Conservation (phyloP, 2,329 filamentous ascomycete genomes). For the Epicoccum sorghinum region DNA sequence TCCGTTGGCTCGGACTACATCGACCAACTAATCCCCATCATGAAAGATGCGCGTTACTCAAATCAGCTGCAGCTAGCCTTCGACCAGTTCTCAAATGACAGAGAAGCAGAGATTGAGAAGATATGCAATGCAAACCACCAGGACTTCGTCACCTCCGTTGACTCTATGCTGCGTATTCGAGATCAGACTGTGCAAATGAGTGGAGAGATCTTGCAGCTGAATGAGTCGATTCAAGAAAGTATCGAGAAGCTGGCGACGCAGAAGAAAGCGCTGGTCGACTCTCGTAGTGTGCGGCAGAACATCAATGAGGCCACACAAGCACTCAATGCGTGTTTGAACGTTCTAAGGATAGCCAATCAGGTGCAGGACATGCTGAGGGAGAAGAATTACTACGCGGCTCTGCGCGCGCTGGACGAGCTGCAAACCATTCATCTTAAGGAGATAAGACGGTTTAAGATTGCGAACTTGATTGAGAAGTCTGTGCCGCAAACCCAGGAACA, state of each 20-base stretch:
- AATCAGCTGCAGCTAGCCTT: conserved; percentile 80
- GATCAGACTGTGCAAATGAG: conserved; percentile 90
- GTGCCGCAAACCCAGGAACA: conserved; percentile 90
- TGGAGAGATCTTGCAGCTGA: conserved; percentile 87
- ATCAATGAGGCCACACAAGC: conserved; percentile 92
- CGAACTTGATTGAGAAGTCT: conserved; percentile 93
- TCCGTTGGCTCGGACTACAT: conserved; percentile 92
- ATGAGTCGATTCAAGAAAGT: conserved; percentile 92
- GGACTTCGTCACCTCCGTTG: conserved; percentile 92
- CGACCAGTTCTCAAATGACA: conserved; percentile 80
- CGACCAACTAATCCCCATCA: conserved; percentile 90
- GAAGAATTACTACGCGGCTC: conserved; percentile 93
- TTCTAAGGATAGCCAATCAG: conserved; percentile 89
- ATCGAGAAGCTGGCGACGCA: conserved; percentile 93
- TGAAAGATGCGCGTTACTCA: conserved; percentile 84
- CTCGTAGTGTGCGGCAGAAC: conserved; percentile 88
- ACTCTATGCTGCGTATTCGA: conserved; percentile 88
- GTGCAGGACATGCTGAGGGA: conserved; percentile 89
- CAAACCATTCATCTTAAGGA: conserved; percentile 96
- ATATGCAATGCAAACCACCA: conserved; percentile 97
- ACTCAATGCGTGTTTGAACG: conserved; percentile 87
- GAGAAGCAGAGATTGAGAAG: conserved; percentile 88
- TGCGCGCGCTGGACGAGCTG: conserved; percentile 92
- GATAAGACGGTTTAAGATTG: conserved; percentile 91
- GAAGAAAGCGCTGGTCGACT: conserved; percentile 93